These are phyloP conservation scores for Carnegiea gigantea DNA, from an alignment of 179 eudicot genomes.

Conservation along the genomic window DNA sequence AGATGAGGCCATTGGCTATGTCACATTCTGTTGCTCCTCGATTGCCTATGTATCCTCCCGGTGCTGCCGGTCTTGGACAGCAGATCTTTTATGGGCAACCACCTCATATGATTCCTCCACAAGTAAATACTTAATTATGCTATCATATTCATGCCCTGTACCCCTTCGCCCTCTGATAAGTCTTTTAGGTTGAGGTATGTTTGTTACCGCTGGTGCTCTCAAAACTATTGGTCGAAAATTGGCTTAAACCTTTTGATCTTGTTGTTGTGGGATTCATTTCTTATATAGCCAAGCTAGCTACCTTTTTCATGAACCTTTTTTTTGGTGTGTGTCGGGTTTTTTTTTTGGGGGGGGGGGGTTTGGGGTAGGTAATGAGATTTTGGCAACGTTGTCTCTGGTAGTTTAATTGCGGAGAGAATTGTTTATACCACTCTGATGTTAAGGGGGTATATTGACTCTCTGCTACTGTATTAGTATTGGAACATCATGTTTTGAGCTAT, in stretches of 20 bases:
- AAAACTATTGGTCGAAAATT: not conserved
- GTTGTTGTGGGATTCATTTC: not conserved
- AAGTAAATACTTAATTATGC: constrained; percentile 37
- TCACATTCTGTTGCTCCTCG: constrained; percentile 59
- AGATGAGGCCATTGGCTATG: constrained; percentile 61
- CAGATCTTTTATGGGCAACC: constrained; percentile 72
- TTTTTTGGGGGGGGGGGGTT: not conserved
- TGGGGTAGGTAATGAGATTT: too few species aligned
- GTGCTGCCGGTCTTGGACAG: constrained; percentile 61
- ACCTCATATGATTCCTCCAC: constrained; percentile 75
- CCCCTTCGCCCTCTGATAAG: too few species aligned
- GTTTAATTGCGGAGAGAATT: too few species aligned
- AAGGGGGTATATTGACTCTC: too few species aligned
- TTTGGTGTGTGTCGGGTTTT: not conserved
- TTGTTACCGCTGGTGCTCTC: too few species aligned
- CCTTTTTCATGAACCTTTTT: too few species aligned
- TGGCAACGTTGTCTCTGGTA: too few species aligned
- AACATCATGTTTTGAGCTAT: too few species aligned
- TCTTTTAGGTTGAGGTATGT: not conserved
- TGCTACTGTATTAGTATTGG: too few species aligned
- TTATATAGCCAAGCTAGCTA: not conserved
- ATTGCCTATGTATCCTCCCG: constrained; percentile 67
- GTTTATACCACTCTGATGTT: too few species aligned
- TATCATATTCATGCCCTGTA: too few species aligned
- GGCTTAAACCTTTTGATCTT: not conserved